phyloP scores from a whole-genome alignment of 306 rosid genomes.

The Gleditsia sinensis region DNA sequence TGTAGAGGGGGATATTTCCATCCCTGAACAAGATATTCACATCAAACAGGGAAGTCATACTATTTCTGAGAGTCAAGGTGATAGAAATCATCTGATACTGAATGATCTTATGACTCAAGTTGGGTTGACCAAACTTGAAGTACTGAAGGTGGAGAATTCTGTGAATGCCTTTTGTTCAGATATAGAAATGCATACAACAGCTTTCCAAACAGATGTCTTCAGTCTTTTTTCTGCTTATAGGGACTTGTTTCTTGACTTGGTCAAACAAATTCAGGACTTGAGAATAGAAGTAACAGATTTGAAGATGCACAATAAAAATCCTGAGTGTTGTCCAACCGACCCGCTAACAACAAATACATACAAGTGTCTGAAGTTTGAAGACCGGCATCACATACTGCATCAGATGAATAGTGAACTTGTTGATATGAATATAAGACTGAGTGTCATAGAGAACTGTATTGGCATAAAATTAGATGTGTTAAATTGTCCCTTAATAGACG shows the following conservation, averaged over 20 bases:
- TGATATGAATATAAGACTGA: slow-evolving; percentile 54
- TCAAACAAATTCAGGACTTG: slow-evolving; percentile 53
- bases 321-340: slow-evolving; percentile 33
- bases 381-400: slow-evolving; percentile 41
- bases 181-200: slow-evolving; percentile 42
- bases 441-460: slow-evolving; percentile 50
- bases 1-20: slow-evolving; percentile 35
- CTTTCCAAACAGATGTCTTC: slow-evolving; percentile 41
- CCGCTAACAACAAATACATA: slow-evolving; percentile 32
- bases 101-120: slow-evolving; percentile 50
- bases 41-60: slow-evolving; percentile 33
- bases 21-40: slow-evolving; percentile 38
- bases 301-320: slow-evolving; percentile 42
- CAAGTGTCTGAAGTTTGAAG: slow-evolving; percentile 34
- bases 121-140: slow-evolving; percentile 46
- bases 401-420: slow-evolving; percentile 56
- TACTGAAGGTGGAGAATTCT: slow-evolving; percentile 51
- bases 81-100: slow-evolving; percentile 38
- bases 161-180: slow-evolving; percentile 42
- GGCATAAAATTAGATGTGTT: slow-evolving; percentile 35
- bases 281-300: slow-evolving; percentile 45
- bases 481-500: slow-evolving; percentile 34
- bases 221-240: slow-evolving; percentile 44
- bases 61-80: slow-evolving; percentile 35
- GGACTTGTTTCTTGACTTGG: slow-evolving; percentile 48